Conservation (phyloP, 441 rosid genomes). For the Jatropha multifida region DNA sequence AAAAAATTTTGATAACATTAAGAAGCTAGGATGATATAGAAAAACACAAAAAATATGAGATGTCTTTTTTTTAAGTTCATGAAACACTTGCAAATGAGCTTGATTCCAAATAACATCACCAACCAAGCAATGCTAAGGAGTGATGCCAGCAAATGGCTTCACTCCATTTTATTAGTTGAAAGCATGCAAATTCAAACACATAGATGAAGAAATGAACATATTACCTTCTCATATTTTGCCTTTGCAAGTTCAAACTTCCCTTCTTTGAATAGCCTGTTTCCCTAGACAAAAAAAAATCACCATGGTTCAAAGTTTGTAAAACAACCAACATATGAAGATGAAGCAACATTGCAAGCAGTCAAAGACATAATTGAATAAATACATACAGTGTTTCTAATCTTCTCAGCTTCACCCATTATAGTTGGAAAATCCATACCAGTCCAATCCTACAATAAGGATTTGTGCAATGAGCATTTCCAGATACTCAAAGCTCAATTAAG, state of each 20-base stretch:
- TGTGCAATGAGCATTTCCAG: slow-evolving; percentile 1
- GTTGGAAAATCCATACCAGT: slow-evolving; percentile 85
- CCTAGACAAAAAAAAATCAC: slow-evolving; percentile 51
- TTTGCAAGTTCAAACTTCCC: slow-evolving; percentile 94
- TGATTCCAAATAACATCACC: neutral
- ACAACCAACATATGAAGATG: neutral
- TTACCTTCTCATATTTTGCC: slow-evolving; percentile 97
- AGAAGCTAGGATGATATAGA: neutral
- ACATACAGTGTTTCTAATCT: slow-evolving; percentile 81
- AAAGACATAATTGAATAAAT: slow-evolving; percentile 14
- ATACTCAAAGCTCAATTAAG: slow-evolving; percentile 10
- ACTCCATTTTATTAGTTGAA: neutral
- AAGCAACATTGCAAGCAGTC: neutral
- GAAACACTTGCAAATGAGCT: neutral
- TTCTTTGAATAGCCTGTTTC: slow-evolving; percentile 91
- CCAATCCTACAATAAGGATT: slow-evolving; percentile 74
- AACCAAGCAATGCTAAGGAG: neutral
- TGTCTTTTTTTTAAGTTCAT: neutral
- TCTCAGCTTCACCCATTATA: slow-evolving; percentile 95
- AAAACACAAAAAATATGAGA: neutral
- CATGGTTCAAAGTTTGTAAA: slow-evolving; percentile 17
- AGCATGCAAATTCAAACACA: neutral
- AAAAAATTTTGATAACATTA: neutral
- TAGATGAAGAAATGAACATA: neutral
- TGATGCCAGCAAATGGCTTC: slow-evolving; percentile 9